Conservation (phyloP, 495 filamentous ascomycete genomes). For the Monascus purpureus region DNA sequence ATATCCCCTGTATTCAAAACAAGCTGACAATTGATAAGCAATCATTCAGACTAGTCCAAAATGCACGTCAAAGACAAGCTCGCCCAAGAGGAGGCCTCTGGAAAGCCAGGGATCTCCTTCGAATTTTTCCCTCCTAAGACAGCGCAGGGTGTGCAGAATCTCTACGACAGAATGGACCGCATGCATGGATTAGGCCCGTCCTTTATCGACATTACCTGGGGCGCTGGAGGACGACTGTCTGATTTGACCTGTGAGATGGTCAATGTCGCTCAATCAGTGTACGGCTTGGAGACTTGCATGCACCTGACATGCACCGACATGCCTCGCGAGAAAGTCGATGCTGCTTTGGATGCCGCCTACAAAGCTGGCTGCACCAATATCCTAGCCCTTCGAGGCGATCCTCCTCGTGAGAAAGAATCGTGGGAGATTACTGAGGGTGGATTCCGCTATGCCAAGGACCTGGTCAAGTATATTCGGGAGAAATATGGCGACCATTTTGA, state of each 20-base stretch:
- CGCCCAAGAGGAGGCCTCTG: constrained; percentile 59
- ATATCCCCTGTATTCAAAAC: too few species aligned
- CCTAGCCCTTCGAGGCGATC: constrained; percentile 85
- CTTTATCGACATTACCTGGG: constrained; percentile 99
- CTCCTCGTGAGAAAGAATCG: constrained; percentile 83
- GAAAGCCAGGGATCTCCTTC: constrained; percentile 84
- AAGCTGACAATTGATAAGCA: too few species aligned
- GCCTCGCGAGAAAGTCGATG: constrained; percentile 78
- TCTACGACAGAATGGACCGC: constrained; percentile 98
- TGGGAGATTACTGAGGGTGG: constrained; percentile 79
- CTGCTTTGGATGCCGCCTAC: constrained; percentile 78
- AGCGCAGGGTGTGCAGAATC: constrained; percentile 91
- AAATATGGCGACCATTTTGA: constrained; percentile 93
- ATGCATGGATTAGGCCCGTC: constrained; percentile 90
- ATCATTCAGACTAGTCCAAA: too few species aligned
- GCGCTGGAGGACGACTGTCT: constrained; percentile 81
- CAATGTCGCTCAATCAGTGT: constrained; percentile 85
- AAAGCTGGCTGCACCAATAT: constrained; percentile 97
- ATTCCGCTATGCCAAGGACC: constrained; percentile 84
- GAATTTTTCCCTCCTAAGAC: constrained; percentile 99
- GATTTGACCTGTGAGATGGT: constrained; percentile 98
- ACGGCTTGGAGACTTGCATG: constrained; percentile 98
- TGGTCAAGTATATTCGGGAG: constrained; percentile 82
- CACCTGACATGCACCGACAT: constrained; percentile 98
- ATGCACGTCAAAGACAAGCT: constrained; percentile 94